Conservation (phyloP, 1,284 basidiomycete species). For the Flammula alnicola region DNA sequence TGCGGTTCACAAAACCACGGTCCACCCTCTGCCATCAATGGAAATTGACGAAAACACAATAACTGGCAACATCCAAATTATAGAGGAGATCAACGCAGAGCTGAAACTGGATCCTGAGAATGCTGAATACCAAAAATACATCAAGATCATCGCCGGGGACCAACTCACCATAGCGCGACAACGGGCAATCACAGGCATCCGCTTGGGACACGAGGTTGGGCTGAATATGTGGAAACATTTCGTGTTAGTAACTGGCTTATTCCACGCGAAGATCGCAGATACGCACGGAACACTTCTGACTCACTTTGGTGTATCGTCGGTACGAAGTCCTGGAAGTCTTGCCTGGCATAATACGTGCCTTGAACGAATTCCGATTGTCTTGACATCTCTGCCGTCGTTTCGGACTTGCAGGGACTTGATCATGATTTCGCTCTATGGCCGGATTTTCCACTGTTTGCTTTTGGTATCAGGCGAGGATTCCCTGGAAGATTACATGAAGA, state of each 20-base stretch:
- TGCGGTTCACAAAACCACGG: neutral
- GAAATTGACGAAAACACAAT: slow-evolving; percentile 11
- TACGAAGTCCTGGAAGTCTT: slow-evolving; percentile 36
- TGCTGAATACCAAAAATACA: neutral
- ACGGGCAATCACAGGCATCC: slow-evolving; percentile 16
- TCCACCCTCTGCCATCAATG: slow-evolving; percentile 10
- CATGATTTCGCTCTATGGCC: slow-evolving; percentile 39
- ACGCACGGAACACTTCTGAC: slow-evolving; percentile 34
- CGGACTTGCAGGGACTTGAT: slow-evolving; percentile 39
- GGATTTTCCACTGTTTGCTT: slow-evolving; percentile 38
- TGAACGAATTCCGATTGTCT: slow-evolving; percentile 36
- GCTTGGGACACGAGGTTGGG: slow-evolving; percentile 38
- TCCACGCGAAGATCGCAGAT: no score
- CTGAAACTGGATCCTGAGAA: neutral
- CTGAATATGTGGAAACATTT: slow-evolving; percentile 25
- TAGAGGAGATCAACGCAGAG: slow-evolving; percentile 1
- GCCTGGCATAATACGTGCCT: slow-evolving; percentile 36
- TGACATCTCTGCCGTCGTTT: slow-evolving; percentile 38
- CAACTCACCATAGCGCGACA: slow-evolving; percentile 11
- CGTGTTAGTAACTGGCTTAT: slow-evolving; percentile 37
- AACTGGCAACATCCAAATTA: slow-evolving; percentile 7
- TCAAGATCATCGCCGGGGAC: slow-evolving; percentile 7
- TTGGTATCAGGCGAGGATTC: slow-evolving; percentile 27
- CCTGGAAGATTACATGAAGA: slow-evolving; percentile 28
- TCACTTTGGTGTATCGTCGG: slow-evolving; percentile 33